A percentile compares a stretch with the other conserved stretches of the same genome.
Conservation (phyloP, 1,284 basidiomycete genomes). For the Naganishia sp. region DNA sequence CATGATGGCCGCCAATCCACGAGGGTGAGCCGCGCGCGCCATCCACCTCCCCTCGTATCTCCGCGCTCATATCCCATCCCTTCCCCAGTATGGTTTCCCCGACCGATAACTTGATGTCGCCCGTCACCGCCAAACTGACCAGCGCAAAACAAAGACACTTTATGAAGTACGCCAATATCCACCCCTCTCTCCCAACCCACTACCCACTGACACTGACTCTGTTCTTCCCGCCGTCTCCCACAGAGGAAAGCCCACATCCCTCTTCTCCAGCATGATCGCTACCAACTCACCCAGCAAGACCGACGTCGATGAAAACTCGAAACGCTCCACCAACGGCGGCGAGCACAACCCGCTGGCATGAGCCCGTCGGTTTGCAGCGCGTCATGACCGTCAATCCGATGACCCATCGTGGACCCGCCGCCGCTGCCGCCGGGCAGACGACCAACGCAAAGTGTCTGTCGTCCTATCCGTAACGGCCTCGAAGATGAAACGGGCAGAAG, state of each 20-base stretch:
- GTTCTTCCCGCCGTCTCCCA: too few species aligned
- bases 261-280: conserved; percentile 18
- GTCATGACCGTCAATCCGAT: too few species aligned
- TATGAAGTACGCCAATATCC: conserved; percentile 69
- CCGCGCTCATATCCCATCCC: not conserved
- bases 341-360: conserved; percentile 14
- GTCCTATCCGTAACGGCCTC: too few species aligned
- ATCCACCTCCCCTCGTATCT: not conserved
- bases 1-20: conserved; percentile 19
- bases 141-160: conserved; percentile 89
- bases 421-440: too few species aligned
- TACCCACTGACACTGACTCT: too few species aligned
- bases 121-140: conserved; percentile 81
- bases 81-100: conserved; percentile 68
- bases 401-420: too few species aligned
- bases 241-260: conserved; percentile 12
- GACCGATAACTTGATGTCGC: conserved; percentile 88
- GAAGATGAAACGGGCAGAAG: too few species aligned
- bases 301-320: conserved; percentile 12
- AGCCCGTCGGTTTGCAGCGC: not conserved
- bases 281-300: conserved; percentile 19
- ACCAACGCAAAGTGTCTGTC: too few species aligned
- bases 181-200: not conserved
- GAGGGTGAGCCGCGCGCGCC: not conserved
- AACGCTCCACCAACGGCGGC: not conserved